These are phyloP conservation scores for Globisporangium okanoganense DNA, from an alignment of 352 stramenopile genomes.

Conservation along the genomic window DNA sequence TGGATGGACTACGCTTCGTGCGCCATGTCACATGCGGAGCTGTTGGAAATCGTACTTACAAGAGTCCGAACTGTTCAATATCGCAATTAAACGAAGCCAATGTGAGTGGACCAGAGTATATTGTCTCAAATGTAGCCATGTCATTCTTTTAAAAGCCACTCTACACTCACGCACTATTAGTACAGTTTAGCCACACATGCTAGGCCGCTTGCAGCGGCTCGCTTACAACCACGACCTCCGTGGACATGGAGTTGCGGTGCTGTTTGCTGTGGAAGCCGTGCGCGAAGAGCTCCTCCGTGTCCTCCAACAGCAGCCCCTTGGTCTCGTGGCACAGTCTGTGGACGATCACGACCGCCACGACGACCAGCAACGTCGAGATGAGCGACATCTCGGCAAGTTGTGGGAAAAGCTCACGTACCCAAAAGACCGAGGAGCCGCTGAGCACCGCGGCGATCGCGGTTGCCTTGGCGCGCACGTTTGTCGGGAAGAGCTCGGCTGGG, in stretches of 20 bases:
- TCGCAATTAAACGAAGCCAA: background rate
- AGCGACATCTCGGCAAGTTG: slow-evolving; percentile 4
- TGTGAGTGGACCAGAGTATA: background rate
- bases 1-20: background rate
- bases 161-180: too few relatives aligned
- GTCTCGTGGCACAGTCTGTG: slow-evolving; percentile 52
- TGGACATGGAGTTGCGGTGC: slow-evolving; percentile 9
- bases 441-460: slow-evolving; percentile 35
- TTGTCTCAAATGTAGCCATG: slow-evolving; percentile 3
- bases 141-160: too few relatives aligned
- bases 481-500: slow-evolving; percentile 48
- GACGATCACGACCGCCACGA: slow-evolving; percentile 35
- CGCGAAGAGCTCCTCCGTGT: slow-evolving; percentile 53
- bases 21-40: background rate
- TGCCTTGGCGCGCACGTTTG: slow-evolving; percentile 42
- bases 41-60: background rate
- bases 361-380: background rate
- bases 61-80: background rate
- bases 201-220: background rate
- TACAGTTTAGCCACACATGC: too few relatives aligned
- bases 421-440: slow-evolving; percentile 20
- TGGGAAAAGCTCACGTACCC: slow-evolving; percentile 14
- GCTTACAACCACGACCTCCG: background rate
- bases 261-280: slow-evolving; percentile 27
- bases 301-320: slow-evolving; percentile 44